Conservation (phyloP, 2,329 filamentous ascomycete genomes). For the Lachnellula occidentalis region DNA sequence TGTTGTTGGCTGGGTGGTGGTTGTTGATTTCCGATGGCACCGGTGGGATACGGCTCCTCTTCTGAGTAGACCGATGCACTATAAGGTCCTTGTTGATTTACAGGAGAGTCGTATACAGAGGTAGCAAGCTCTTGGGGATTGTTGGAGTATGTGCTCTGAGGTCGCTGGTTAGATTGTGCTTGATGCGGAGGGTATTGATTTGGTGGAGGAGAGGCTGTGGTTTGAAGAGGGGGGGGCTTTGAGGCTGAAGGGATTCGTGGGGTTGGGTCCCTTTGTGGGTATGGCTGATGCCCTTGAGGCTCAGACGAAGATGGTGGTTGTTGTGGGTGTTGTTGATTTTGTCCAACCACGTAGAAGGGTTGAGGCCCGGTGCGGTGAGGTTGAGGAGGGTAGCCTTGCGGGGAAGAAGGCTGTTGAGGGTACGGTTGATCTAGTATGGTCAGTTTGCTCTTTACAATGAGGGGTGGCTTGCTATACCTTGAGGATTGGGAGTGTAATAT, state of each 20-base stretch:
- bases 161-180: slow-evolving; percentile 45
- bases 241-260: slow-evolving; percentile 43
- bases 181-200: slow-evolving; percentile 43
- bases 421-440: slow-evolving; percentile 34
- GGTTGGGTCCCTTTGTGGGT: slow-evolving; percentile 47
- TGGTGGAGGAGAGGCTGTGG: slow-evolving; percentile 45
- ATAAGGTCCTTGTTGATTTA: slow-evolving; percentile 37
- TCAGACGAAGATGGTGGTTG: slow-evolving; percentile 30
- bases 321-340: slow-evolving; percentile 30
- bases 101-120: slow-evolving; percentile 70
- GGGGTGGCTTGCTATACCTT: slow-evolving; percentile 21
- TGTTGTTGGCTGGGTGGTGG: slow-evolving; percentile 25
- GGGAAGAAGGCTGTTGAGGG: slow-evolving; percentile 43
- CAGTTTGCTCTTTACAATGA: slow-evolving; percentile 1
- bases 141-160: slow-evolving; percentile 61
- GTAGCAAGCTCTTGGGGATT: slow-evolving; percentile 72
- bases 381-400: slow-evolving; percentile 49
- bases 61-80: slow-evolving; percentile 25
- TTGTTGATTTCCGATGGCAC: slow-evolving; percentile 14
- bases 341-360: slow-evolving; percentile 57
- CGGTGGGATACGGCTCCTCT: slow-evolving; percentile 27
- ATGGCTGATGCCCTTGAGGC: slow-evolving; percentile 36
- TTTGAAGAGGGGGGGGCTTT: slow-evolving; percentile 45
- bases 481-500: slow-evolving; percentile 60
- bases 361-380: slow-evolving; percentile 49